Base-by-base conservation (phyloP, 2,329 filamentous ascomycete genomes). In the Xylaria sp. region DNA sequence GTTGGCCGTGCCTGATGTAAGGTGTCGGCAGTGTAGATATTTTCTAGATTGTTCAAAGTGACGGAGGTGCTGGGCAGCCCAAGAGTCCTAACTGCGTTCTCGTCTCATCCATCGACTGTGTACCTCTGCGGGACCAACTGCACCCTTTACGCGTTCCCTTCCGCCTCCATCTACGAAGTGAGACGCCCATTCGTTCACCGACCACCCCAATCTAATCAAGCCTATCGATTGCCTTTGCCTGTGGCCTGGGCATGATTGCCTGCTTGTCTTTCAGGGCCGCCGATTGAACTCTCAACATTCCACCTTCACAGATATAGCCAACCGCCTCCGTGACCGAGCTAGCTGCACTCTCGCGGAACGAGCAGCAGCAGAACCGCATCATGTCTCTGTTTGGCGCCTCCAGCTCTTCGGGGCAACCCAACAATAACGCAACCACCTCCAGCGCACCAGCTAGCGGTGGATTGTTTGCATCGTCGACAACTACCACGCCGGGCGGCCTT, bases 361-460 rank as follows among this genome's bases (percentile, higher is more conserved):
- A 69, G 62, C 51, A 71, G 32, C 42, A 69, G 62, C 54, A 71
- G 27, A 36, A 61, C 45, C 50, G 53, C 70, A 73, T 63, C 61
- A 79, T 80, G 78, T 76, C 79, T 36, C 77, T 79, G 66, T 82
- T 82, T 68, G 78, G 79, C 51, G 61, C 74, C 53, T 39, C 72
- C 32, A 75, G 68, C 71, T 76, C 77, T 34, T 74, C 72, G 34
- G 75, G 70, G 62, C 74, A 75, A 70, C 62, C 75, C 60, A 76
- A 73, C 69, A 75, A 73, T 54, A 74, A 80, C 82, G 65, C 81
- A 80, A 70, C 79, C n/a, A 75, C 78, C 45, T 79, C 81, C 14
- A 78, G 79, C 48, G 77, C 82, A 9, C 77, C 82, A 21, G 80
- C 70, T 36, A 55, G 67, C 68, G 71, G 74, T 61, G 70, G 75